Evolutionary conservation across 148 eudicot genomes (phyloP).

Genomic region (Diospyros lotus): DNA sequence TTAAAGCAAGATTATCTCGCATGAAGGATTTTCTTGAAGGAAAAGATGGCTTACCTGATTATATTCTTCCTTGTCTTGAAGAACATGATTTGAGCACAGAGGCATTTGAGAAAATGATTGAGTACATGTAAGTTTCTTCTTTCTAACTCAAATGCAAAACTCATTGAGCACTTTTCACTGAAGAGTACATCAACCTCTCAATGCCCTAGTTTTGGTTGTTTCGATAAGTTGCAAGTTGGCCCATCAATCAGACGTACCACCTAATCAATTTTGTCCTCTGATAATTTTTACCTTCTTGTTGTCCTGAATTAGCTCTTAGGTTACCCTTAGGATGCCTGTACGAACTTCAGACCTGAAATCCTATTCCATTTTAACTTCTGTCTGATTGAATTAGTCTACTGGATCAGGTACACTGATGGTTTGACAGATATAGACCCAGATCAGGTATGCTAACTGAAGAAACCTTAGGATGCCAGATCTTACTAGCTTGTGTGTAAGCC

Average conservation of each 20-base stretch:
- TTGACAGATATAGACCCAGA: slow-evolving; percentile 69
- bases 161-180: not conserved
- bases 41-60: slow-evolving; percentile 35
- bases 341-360: not conserved
- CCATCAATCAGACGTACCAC: not conserved
- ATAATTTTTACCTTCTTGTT: not conserved
- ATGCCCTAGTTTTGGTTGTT: not conserved
- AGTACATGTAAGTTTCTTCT: slow-evolving; percentile 67
- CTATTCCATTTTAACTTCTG: not conserved
- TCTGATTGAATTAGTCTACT: slow-evolving; percentile 6
- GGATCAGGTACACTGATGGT: slow-evolving; percentile 85
- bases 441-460: slow-evolving; percentile 45
- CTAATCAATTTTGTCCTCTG: not conserved
- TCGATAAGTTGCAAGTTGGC: not conserved
- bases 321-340: not conserved
- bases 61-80: slow-evolving; percentile 69
- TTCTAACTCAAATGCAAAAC: not conserved
- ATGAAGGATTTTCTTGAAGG: slow-evolving; percentile 80
- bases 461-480: not conserved
- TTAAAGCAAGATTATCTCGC: slow-evolving; percentile 78
- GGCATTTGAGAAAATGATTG: slow-evolving; percentile 93
- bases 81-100: slow-evolving; percentile 81
- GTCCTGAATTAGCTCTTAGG: not conserved
- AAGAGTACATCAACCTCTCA: not conserved
- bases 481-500: not conserved